Evolutionary conservation across 345 rosid species (phyloP).

Genomic region (Salix purpurea): DNA sequence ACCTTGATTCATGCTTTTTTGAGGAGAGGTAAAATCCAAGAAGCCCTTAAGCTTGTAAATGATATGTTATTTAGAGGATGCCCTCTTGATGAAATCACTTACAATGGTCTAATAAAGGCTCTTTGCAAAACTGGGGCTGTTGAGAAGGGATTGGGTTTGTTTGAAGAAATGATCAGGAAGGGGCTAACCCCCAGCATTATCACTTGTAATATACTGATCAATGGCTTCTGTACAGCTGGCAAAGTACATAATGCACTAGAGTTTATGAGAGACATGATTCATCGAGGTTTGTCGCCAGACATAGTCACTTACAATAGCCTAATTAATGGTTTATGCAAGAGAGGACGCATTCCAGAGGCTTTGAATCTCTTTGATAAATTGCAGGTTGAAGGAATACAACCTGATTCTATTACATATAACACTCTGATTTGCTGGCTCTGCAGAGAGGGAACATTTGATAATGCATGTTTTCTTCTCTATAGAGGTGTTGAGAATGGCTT

Average conservation of each 20-base stretch:
- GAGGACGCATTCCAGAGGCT: constrained; percentile 54
- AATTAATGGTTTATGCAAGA: constrained; percentile 72
- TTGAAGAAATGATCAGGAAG: constrained; percentile 71
- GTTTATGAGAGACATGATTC: constrained; percentile 68
- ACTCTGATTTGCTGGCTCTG: constrained; percentile 74
- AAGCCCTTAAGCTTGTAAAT: constrained; percentile 66
- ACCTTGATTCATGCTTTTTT: constrained; percentile 57
- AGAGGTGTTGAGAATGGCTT: constrained; percentile 53
- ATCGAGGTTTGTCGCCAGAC: constrained; percentile 65
- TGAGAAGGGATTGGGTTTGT: constrained; percentile 61
- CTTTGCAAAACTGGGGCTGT: constrained; percentile 62
- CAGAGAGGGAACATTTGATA: constrained; percentile 50
- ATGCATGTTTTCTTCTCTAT: constrained; percentile 53
- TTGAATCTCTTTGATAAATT: constrained; percentile 55
- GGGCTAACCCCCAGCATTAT: constrained; percentile 51
- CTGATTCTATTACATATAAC: constrained; percentile 75
- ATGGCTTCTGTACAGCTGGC: constrained; percentile 60
- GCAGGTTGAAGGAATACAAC: constrained; percentile 59
- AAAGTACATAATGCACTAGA: constrained; percentile 62
- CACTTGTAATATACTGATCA: constrained; percentile 71
- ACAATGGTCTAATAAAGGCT: constrained; percentile 65
- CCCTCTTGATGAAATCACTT: constrained; percentile 63
- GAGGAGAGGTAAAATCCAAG: constrained; percentile 54
- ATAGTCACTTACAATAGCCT: constrained; percentile 76
- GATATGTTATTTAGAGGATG: constrained; percentile 82